Evolutionary conservation across 768 basidiomycete genomes (phyloP), one percentile per base, ranked within the genome.

Genomic region (Suillus cothurnatus): DNA sequence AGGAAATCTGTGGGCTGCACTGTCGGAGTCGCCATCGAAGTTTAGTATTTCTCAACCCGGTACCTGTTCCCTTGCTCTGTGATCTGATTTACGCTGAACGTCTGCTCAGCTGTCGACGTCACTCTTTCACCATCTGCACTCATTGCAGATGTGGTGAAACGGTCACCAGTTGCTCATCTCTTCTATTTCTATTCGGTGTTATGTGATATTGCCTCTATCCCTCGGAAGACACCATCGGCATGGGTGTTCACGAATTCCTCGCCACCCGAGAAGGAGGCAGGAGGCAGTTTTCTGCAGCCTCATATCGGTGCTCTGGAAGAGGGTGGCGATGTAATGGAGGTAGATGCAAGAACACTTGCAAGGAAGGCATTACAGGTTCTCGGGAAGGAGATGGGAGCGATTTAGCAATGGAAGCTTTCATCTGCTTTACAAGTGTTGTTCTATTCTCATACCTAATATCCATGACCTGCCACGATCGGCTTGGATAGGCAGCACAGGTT

Each of bases 111-210:
- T 69, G 76, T 80, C 67, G 84, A 88, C 75, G 52, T 79, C 2
- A 76, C 80, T 2, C 72, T 85, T 21, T 75, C 82, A 1, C 85
- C 89, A 0, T 78, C 85, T 15, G 78, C 79, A 15, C 79, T 92
- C 4, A 82, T 96, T 26, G 81, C 88, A 0, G 88, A 94, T 66
- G 86, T 90, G 0, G 86, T 90, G 19, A 87, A 86, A 68, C 86
- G 92, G 1, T 95, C 95, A 1, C 76, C 87, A 0, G 83, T 87
- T 21, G 94, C 91, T 0, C 95, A 97, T 71, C 79, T 98, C 14
- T 97, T 97, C 83, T 88, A 95, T 72, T 88, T 97, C 65, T 96
- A 96, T 72, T 79, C 86, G 0, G 78, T 92, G 2, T 76, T 97
- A 5, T 91, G 91, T 69, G 89, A 94, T 70, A 89, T 97, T 57